phyloP scores from a whole-genome alignment of 2,329 filamentous ascomycete species.

The Bipolaris cookei region DNA sequence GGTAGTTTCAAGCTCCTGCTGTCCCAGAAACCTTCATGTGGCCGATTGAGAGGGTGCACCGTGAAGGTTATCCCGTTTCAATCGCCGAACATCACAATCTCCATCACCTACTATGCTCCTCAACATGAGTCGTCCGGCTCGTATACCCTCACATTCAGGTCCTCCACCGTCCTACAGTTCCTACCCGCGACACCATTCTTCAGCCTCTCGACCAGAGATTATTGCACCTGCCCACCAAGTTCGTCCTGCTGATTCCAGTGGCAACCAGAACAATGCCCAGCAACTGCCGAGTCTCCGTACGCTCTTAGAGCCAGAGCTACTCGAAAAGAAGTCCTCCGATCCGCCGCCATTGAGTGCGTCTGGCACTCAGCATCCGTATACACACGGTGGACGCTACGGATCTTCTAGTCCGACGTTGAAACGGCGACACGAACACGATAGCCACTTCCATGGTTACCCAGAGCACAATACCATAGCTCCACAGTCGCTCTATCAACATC shows the following conservation, averaged over 20 bases:
- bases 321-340: slow-evolving; percentile 42
- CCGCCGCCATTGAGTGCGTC: slow-evolving; percentile 28
- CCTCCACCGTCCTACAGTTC: slow-evolving; percentile 39
- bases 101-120: slow-evolving; percentile 54
- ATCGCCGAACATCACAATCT: slow-evolving; percentile 34
- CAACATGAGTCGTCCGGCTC: slow-evolving; percentile 80
- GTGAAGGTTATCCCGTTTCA: slow-evolving; percentile 41
- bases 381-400: slow-evolving; percentile 34
- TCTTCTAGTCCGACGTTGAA: slow-evolving; percentile 46
- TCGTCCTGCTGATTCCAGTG: slow-evolving; percentile 34
- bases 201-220: slow-evolving; percentile 37
- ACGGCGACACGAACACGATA: slow-evolving; percentile 45
- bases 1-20: slow-evolving; percentile 36
- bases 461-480: slow-evolving; percentile 38
- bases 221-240: slow-evolving; percentile 32
- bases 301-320: slow-evolving; percentile 45
- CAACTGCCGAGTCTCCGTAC: slow-evolving; percentile 49
- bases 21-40: slow-evolving; percentile 43
- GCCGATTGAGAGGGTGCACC: slow-evolving; percentile 39
- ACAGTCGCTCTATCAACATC: slow-evolving; percentile 40
- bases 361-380: slow-evolving; percentile 27
- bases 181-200: slow-evolving; percentile 36
- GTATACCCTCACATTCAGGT: slow-evolving; percentile 78
- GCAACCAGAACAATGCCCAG: slow-evolving; percentile 38
- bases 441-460: slow-evolving; percentile 34